phyloP scores from a whole-genome alignment of 1,284 basidiomycete genomes.

The Rhodotorula sp. region DNA sequence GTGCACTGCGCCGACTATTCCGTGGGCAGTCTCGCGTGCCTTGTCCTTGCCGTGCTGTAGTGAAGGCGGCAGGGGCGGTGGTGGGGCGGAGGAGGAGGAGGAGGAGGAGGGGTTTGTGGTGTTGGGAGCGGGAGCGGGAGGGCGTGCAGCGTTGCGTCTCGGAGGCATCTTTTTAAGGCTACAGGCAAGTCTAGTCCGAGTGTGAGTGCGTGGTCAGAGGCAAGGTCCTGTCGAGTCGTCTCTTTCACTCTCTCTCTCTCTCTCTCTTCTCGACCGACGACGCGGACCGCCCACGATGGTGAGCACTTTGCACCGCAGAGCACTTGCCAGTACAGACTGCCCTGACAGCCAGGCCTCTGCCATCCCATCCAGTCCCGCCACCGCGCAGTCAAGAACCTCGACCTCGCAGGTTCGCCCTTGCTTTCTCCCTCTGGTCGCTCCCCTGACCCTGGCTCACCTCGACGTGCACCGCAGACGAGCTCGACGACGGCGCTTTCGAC shows the following conservation, averaged over 20 bases:
- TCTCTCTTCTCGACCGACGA: too few species aligned
- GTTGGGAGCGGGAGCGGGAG: not conserved
- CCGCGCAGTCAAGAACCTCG: constrained; percentile 82
- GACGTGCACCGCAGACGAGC: constrained; percentile 59
- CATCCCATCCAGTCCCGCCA: constrained; percentile 55
- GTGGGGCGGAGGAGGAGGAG: not conserved
- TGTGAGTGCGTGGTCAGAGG: not conserved
- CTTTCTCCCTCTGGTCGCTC: constrained; percentile 8
- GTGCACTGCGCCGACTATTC: constrained; percentile 4
- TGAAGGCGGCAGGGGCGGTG: not conserved
- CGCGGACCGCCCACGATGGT: not conserved
- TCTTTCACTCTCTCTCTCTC: not conserved
- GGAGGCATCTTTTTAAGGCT: constrained; percentile 12
- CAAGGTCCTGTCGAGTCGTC: not conserved
- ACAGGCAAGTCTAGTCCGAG: not conserved
- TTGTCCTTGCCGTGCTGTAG: constrained; percentile 2
- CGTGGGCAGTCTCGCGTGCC: not conserved
- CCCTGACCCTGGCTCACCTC: not conserved
- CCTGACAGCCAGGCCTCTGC: too few species aligned
- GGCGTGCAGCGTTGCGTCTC: constrained; percentile 19
- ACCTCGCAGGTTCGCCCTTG: constrained; percentile 67
- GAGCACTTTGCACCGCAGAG: not conserved
- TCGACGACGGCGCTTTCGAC: constrained; percentile 63
- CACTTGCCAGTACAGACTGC: too few species aligned
- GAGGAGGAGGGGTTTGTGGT: not conserved